Conservation (phyloP, 495 filamentous ascomycete genomes). For the Hypoxylon cercidicola region DNA sequence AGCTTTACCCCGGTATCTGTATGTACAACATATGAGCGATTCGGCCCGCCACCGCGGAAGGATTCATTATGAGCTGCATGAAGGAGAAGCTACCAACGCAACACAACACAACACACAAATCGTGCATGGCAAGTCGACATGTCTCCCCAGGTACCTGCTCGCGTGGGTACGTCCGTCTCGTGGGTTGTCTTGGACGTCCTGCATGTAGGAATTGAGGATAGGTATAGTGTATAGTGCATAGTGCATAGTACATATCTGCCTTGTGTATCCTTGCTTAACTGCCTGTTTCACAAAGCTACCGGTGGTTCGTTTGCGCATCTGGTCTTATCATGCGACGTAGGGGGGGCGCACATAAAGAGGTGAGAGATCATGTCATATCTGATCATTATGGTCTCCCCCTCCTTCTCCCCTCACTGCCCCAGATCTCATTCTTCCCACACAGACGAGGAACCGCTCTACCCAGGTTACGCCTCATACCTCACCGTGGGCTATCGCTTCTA, state of each 20-base stretch:
- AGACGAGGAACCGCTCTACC: no score
- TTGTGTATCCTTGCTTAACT: neutral
- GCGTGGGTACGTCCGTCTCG: no score
- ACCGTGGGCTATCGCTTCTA: neutral
- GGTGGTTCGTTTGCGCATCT: constrained; percentile 6
- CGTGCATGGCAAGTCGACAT: no score
- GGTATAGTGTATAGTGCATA: neutral
- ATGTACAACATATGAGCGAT: constrained; percentile 34
- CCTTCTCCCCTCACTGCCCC: neutral
- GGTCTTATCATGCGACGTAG: constrained; percentile 9
- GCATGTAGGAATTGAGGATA: no score
- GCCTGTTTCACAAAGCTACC: constrained; percentile 12
- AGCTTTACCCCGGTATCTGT: neutral
- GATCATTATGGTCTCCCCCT: constrained; percentile 9
- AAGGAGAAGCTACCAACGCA: neutral
- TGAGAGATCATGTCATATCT: constrained; percentile 15
- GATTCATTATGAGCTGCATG: constrained; percentile 35
- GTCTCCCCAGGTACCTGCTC: no score
- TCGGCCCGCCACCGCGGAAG: constrained; percentile 39
- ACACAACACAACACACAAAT: no score
- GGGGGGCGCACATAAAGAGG: constrained; percentile 16
- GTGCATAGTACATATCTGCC: no score
- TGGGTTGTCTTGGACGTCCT: no score
- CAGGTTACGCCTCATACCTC: neutral
- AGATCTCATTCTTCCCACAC: constrained; percentile 3